Base-by-base conservation (phyloP, 805 yeast species). In the Danielozyma ontarioensis region DNA sequence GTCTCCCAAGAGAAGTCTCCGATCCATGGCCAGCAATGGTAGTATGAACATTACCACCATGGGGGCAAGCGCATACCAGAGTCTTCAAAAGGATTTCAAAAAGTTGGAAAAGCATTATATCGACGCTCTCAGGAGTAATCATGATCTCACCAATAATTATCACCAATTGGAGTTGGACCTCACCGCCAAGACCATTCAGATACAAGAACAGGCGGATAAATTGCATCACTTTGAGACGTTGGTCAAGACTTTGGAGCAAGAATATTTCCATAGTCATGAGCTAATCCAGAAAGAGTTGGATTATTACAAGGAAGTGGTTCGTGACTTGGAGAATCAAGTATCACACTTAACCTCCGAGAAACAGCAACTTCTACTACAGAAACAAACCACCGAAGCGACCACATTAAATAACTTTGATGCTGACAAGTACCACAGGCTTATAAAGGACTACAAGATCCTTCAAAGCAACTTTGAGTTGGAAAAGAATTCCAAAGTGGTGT, bases 401-500 rank as follows among this genome's bases (percentile, higher is more conserved):
- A n/a, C n/a, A n/a, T n/a, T n/a, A n/a, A n/a, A n/a, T n/a, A n/a
- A n/a, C n/a, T n/a, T n/a, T n/a, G 21, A 30, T 7, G 45, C 50
- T 14, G 51, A 48, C 5, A 56, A 51, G 38, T 61, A 57, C 44
- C 41, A 51, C 28, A 49, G 55, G 34, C 42, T 67, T 17, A 35
- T 51, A 23, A 63, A 53, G 33, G 65, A 64, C 28, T 62, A 45
- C 42, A 57, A 57, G 32, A 62, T 70, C 2, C 53, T 75, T 14
- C 68, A 69, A 44, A 64, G 69, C 34, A 74, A 75, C 41, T 66
- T 62, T 41, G 80, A 75, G 41, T 53, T 75, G 16, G 81, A 75
- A 44, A 62, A 65, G 30, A 72, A 66, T 44, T 72, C 77, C 25
- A 73, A 73, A 42, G 59, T 68, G 37, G 55, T 70, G 29, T 68